phyloP scores from a whole-genome alignment of 805 yeast genomes.

The Candida glaebosa region DNA sequence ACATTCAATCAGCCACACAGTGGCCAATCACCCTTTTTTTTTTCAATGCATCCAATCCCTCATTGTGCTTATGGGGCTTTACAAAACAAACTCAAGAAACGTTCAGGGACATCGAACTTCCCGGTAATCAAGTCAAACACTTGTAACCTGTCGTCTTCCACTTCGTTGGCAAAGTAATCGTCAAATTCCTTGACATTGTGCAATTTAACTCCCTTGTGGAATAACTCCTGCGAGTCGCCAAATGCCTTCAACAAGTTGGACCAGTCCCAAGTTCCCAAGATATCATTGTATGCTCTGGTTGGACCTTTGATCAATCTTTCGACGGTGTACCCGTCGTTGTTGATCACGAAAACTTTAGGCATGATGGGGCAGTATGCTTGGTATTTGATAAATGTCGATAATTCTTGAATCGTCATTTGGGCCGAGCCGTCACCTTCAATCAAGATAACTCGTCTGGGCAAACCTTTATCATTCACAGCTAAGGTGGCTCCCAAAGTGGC shows the following conservation, averaged over 20 bases:
- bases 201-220: conserved; percentile 21
- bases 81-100: conserved; percentile 12
- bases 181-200: conserved; percentile 19
- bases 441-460: conserved; percentile 56
- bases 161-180: conserved; percentile 7
- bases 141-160: conserved; percentile 10
- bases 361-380: conserved; percentile 34
- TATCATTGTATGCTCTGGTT: conserved; percentile 72
- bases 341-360: conserved; percentile 71
- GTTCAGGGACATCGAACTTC: conserved; percentile 24
- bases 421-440: conserved; percentile 94
- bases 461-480: conserved; percentile 58
- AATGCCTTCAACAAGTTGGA: conserved; percentile 60
- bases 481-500: conserved; percentile 79
- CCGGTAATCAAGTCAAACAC: conserved; percentile 24
- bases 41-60: too few relatives aligned
- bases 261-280: conserved; percentile 83
- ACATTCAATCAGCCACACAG: too few relatives aligned
- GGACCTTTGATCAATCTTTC: conserved; percentile 86
- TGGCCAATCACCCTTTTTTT: too few relatives aligned
- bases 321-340: conserved; percentile 86
- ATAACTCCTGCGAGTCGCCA: conserved; percentile 40
- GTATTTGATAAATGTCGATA: conserved; percentile 59
- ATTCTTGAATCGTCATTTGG: conserved; percentile 89
- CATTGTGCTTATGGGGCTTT: background rate